phyloP scores from a whole-genome alignment of 1,284 basidiomycete species.

The Irpex rosettiformis region DNA sequence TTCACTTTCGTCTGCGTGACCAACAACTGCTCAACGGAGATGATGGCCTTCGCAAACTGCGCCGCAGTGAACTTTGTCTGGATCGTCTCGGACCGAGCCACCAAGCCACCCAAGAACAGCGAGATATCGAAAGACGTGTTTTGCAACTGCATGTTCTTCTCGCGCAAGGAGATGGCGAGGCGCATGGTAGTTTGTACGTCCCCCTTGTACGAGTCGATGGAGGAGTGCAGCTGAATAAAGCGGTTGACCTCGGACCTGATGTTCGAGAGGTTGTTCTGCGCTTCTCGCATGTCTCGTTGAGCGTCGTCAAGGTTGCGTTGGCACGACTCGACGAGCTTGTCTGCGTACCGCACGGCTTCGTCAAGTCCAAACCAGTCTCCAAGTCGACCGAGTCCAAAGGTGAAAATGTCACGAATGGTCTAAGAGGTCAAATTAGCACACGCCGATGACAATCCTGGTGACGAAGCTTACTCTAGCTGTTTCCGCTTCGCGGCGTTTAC shows the following conservation, averaged over 20 bases:
- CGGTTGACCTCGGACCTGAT: not conserved
- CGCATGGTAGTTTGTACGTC: not conserved
- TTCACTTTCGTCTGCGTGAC: not conserved
- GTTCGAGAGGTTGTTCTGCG: not conserved
- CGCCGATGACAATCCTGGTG: not conserved
- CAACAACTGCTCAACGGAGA: not conserved
- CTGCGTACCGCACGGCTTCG: not conserved
- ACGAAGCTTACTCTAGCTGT: not conserved
- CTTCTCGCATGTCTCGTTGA: not conserved
- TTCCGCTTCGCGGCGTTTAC: not conserved
- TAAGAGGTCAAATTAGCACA: not conserved
- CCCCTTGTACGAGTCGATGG: not conserved
- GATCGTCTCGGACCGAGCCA: not conserved
- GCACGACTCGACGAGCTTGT: constrained; percentile 7
- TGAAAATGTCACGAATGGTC: constrained; percentile 3
- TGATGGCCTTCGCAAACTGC: constrained; percentile 3
- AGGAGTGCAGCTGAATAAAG: not conserved
- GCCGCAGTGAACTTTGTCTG: not conserved
- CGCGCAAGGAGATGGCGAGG: not conserved
- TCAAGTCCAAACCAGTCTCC: constrained; percentile 3
- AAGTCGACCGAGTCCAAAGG: constrained; percentile 1
- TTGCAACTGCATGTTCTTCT: not conserved
- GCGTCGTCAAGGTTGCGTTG: not conserved
- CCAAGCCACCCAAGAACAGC: not conserved
- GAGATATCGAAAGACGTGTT: not conserved